Evolutionary conservation across 192 early-diverging fungal species (phyloP).

Genomic region (Backusella morwellensis): DNA sequence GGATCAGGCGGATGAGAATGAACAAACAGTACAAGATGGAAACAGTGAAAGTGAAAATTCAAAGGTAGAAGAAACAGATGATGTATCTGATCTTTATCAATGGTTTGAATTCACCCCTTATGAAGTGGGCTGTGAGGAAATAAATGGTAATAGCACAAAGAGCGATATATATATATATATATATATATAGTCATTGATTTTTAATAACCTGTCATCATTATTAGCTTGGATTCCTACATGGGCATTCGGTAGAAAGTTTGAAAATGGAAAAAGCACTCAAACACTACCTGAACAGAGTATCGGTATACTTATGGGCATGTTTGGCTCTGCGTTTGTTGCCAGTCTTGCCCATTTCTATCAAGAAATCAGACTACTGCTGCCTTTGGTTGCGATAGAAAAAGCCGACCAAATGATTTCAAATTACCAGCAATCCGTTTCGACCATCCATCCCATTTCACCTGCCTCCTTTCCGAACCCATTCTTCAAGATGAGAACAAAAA

Average conservation of each 20-base stretch:
- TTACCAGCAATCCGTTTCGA: constrained; percentile 48
- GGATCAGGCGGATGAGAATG: not conserved
- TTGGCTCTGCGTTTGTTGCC: constrained; percentile 50
- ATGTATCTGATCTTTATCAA: constrained; percentile 51
- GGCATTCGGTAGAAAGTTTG: constrained; percentile 72
- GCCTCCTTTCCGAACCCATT: constrained; percentile 67
- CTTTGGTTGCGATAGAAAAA: constrained; percentile 32
- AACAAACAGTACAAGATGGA: constrained; percentile 8
- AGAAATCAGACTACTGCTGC: constrained; percentile 39
- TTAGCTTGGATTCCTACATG: constrained; percentile 75
- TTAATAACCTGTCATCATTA: not conserved
- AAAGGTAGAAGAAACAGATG: constrained; percentile 27
- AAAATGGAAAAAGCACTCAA: constrained; percentile 53
- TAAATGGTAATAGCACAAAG: constrained; percentile 40
- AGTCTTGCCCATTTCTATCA: constrained; percentile 49
- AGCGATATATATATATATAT: no score
- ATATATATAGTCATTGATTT: no score
- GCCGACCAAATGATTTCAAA: constrained; percentile 40
- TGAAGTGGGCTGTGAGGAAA: constrained; percentile 76
- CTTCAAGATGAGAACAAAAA: constrained; percentile 40
- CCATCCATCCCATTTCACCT: constrained; percentile 64
- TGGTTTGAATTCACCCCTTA: constrained; percentile 85
- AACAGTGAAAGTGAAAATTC: constrained; percentile 17
- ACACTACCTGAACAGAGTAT: constrained; percentile 68
- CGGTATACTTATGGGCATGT: constrained; percentile 60